Conservation (phyloP, 352 stramenopile species). For the Pelagophyceae sp. region DNA sequence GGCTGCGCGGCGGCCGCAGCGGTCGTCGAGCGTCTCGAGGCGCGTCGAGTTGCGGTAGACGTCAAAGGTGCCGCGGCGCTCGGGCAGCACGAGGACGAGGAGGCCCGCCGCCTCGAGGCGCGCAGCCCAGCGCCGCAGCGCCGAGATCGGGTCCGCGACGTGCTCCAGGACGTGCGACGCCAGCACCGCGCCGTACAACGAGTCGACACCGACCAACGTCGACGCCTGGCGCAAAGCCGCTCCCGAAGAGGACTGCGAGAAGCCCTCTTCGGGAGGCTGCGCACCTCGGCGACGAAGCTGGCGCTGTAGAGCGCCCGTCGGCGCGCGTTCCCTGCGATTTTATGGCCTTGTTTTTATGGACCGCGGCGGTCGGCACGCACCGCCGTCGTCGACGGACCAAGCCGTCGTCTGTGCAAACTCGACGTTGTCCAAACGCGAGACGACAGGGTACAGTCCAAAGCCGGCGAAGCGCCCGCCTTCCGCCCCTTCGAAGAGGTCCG, state of each 20-base stretch:
- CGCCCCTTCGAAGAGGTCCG: neutral
- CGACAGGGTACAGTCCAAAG: neutral
- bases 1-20: neutral
- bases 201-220: neutral
- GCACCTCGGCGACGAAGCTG: neutral
- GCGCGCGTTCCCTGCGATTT: too few species aligned
- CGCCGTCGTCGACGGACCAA: neutral
- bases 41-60: neutral
- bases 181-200: constrained; percentile 6
- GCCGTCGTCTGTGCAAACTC: neutral
- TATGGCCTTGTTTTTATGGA: too few species aligned
- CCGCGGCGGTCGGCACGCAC: neutral
- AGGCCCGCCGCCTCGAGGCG: neutral
- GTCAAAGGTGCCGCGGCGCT: neutral
- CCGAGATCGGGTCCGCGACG: neutral
- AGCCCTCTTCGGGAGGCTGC: neutral
- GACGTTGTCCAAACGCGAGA: neutral
- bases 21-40: neutral
- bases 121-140: neutral
- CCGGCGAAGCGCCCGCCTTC: neutral
- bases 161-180: constrained; percentile 14
- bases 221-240: neutral
- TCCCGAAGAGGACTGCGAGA: neutral
- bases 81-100: neutral
- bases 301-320: neutral